These are phyloP conservation scores for Litsea cubeba DNA, from an alignment of 164 flowering plant species.

Conservation along the genomic window DNA sequence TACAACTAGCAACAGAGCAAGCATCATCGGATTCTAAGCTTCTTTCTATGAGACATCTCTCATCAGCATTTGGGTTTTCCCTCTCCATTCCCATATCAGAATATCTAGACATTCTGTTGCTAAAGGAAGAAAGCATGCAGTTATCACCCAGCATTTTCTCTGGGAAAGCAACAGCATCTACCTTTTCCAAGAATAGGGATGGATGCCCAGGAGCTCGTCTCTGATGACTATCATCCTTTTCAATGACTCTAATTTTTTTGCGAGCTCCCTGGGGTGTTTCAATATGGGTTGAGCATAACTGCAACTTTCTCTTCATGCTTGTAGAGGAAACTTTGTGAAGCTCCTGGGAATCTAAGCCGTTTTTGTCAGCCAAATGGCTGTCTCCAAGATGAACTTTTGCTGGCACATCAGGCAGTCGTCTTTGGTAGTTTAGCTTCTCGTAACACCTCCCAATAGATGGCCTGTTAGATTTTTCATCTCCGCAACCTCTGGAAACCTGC, in stretches of 20 bases:
- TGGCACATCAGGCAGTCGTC: conserved; percentile 11
- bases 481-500: conserved; percentile 35
- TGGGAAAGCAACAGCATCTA: conserved; percentile 56
- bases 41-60: conserved; percentile 29
- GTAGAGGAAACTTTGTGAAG: conserved; percentile 22
- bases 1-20: conserved; percentile 89
- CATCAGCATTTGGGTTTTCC: conserved; percentile 28
- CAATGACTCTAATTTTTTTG: conserved; percentile 33
- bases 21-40: conserved; percentile 38
- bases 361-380: conserved; percentile 5
- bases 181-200: conserved; percentile 35
- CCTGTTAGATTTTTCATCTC: conserved; percentile 20
- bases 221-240: conserved; percentile 28
- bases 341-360: conserved; percentile 17
- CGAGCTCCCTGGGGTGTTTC: conserved; percentile 22
- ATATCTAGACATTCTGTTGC: conserved; percentile 26
- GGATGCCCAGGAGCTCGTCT: conserved; percentile 15
- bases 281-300: conserved; percentile 19
- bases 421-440: conserved; percentile 14
- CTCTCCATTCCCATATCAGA: conserved; percentile 38
- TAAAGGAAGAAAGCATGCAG: conserved; percentile 42
- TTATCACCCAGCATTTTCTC: conserved; percentile 41
- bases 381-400: conserved; percentile 14
- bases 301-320: conserved; percentile 36
- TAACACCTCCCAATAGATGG: conserved; percentile 14